A percentile compares a stretch with the other conserved stretches of the same genome.
These are phyloP conservation scores for Diphasiastrum complanatum DNA, from an alignment of 83 land plant genomes.

Conservation along the genomic window DNA sequence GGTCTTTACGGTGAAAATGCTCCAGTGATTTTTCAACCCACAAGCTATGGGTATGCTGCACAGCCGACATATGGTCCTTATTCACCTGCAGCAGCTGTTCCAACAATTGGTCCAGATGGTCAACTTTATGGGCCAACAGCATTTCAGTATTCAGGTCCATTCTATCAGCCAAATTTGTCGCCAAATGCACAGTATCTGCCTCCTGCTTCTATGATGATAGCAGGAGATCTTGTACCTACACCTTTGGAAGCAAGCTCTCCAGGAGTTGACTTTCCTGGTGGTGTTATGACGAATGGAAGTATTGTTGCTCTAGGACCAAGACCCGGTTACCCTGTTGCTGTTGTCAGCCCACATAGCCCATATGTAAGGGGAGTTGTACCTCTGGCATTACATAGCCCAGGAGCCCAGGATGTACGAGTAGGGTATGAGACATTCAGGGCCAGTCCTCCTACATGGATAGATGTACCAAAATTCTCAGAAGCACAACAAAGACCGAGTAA, in stretches of 20 bases:
- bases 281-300: slow-evolving; percentile 25
- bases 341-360: slow-evolving; percentile 22
- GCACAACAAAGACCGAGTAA: not conserved
- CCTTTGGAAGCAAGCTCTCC: slow-evolving; percentile 30
- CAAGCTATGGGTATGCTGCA: too few species aligned
- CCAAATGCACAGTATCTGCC: slow-evolving; percentile 25
- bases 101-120: slow-evolving; percentile 52
- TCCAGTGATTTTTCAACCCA: too few species aligned
- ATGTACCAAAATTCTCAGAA: not conserved
- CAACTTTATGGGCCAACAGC: slow-evolving; percentile 57
- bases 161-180: slow-evolving; percentile 41
- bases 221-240: slow-evolving; percentile 30
- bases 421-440: slow-evolving; percentile 33
- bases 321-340: slow-evolving; percentile 23
- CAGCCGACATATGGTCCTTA: too few species aligned
- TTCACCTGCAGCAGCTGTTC: too few species aligned
- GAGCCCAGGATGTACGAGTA: slow-evolving; percentile 33
- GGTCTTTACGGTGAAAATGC: too few species aligned
- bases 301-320: slow-evolving; percentile 19
- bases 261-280: slow-evolving; percentile 17
- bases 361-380: slow-evolving; percentile 36
- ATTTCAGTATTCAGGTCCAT: slow-evolving; percentile 47
- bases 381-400: slow-evolving; percentile 18
- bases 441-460: slow-evolving; percentile 40
- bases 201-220: slow-evolving; percentile 7